phyloP scores from a whole-genome alignment of 2,329 filamentous ascomycete species.

The Pleurostoma richardsiae region DNA sequence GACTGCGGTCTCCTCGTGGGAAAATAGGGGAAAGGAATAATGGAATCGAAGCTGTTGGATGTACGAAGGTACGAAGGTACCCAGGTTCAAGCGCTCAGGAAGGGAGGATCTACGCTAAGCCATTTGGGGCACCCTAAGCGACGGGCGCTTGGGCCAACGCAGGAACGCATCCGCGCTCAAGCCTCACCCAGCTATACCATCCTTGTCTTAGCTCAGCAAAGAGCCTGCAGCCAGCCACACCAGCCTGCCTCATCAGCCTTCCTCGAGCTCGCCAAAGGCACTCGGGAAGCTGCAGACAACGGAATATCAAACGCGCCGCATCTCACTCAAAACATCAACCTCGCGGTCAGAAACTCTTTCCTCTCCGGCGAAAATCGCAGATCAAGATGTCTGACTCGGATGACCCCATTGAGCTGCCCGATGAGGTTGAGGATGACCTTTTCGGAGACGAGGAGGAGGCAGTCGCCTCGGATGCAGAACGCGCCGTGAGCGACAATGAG shows the following conservation, averaged over 20 bases:
- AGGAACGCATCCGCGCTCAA: not conserved
- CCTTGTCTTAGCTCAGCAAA: not conserved
- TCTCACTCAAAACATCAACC: too few species aligned
- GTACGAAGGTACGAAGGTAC: too few species aligned
- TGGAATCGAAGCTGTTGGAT: too few species aligned
- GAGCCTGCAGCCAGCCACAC: not conserved
- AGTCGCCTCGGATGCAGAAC: constrained; percentile 58
- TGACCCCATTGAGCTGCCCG: constrained; percentile 41
- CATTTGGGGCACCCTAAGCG: not conserved
- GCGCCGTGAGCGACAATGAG: constrained; percentile 58
- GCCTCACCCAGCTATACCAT: not conserved
- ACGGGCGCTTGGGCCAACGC: not conserved
- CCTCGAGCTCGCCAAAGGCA: not conserved
- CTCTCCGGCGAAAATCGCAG: not conserved
- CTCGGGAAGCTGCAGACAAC: too few species aligned
- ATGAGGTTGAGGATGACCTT: constrained; percentile 55
- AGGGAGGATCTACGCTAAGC: not conserved
- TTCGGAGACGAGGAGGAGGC: constrained; percentile 59
- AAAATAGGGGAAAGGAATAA: too few species aligned
- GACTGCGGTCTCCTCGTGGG: not conserved
- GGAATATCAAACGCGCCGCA: too few species aligned
- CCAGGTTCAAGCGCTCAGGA: not conserved
- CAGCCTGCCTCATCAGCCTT: not conserved
- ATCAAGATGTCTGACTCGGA: constrained; percentile 51
- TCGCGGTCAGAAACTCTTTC: too few species aligned